phyloP scores from a whole-genome alignment of 2,329 filamentous ascomycete species.

The Dryadomyces quercus-mongolicae region DNA sequence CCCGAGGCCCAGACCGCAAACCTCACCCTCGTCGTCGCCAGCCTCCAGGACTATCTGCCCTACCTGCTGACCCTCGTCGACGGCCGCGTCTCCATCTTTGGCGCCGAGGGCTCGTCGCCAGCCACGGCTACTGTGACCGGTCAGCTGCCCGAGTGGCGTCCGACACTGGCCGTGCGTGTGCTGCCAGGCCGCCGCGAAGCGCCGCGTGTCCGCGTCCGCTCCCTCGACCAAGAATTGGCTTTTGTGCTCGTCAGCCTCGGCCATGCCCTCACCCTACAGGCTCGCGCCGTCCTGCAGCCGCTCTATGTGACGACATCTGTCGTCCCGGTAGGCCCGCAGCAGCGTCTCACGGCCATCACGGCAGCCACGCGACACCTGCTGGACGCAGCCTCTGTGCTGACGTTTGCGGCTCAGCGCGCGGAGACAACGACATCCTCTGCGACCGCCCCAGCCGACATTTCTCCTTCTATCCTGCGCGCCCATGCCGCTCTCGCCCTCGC shows the following conservation, averaged over 20 bases:
- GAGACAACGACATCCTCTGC: constrained; percentile 14
- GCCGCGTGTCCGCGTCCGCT: constrained; percentile 55
- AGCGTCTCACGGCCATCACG: constrained; percentile 57
- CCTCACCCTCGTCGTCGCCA: constrained; percentile 56
- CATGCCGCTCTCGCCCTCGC: constrained; percentile 61
- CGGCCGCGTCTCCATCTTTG: constrained; percentile 9
- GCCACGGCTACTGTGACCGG: not conserved
- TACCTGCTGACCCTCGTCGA: constrained; percentile 50
- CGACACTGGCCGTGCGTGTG: constrained; percentile 56
- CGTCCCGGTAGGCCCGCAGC: constrained; percentile 48
- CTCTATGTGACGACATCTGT: constrained; percentile 56
- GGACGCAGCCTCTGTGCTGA: constrained; percentile 66
- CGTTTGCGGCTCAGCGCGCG: constrained; percentile 48
- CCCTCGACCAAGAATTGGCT: constrained; percentile 71
- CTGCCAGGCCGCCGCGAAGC: constrained; percentile 40
- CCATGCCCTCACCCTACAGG: constrained; percentile 59
- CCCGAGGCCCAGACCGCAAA: constrained; percentile 57
- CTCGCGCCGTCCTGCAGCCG: constrained; percentile 58
- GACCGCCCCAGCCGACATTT: constrained; percentile 41
- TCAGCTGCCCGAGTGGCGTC: constrained; percentile 56
- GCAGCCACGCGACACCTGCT: constrained; percentile 68
- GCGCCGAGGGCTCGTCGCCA: not conserved
- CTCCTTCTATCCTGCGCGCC: constrained; percentile 38
- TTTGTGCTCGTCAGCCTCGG: constrained; percentile 70
- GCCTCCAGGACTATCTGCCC: constrained; percentile 67